phyloP scores from a whole-genome alignment of 352 stramenopile species.

The Thalassiosira exigua region DNA sequence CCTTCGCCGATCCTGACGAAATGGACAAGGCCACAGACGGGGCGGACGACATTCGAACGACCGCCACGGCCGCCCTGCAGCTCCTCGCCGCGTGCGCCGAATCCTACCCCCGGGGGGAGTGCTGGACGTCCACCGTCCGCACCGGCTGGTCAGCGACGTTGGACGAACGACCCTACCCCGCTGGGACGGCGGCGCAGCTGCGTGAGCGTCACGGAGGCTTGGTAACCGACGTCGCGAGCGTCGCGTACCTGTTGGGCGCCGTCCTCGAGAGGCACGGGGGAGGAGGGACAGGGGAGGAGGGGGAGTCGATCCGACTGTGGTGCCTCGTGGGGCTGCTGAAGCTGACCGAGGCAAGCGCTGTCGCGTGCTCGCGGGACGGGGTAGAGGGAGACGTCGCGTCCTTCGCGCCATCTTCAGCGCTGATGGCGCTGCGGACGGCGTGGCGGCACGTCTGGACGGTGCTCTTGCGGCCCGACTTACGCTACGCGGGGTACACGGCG shows the following conservation, averaged over 20 bases:
- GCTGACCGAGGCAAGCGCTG: constrained; percentile 65
- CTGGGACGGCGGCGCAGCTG: constrained; percentile 25
- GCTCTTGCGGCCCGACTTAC: constrained; percentile 68
- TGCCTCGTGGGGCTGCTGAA: constrained; percentile 66
- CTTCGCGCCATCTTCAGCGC: constrained; percentile 29
- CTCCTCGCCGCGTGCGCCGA: constrained; percentile 71
- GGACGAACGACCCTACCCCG: constrained; percentile 46
- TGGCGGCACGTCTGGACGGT: constrained; percentile 76
- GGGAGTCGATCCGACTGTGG: constrained; percentile 76
- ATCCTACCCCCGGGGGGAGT: constrained; percentile 75
- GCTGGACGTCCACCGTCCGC: constrained; percentile 69
- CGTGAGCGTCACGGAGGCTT: constrained; percentile 55
- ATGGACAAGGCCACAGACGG: constrained; percentile 14
- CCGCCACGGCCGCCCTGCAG: constrained; percentile 39
- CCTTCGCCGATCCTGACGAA: constrained; percentile 1
- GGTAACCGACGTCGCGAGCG: constrained; percentile 58
- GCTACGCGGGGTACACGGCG: constrained; percentile 67
- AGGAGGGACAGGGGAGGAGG: constrained; percentile 50
- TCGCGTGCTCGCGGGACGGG: constrained; percentile 61
- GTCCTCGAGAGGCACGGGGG: constrained; percentile 74
- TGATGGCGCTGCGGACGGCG: constrained; percentile 25
- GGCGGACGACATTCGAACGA: constrained; percentile 23
- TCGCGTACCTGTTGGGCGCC: constrained; percentile 70
- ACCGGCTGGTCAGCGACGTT: constrained; percentile 57
- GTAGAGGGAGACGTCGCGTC: constrained; percentile 21